A percentile compares a stretch with the other conserved stretches of the same genome.
Evolutionary conservation across 2,329 filamentous ascomycete genomes (phyloP).

Genomic region (Fusarium lyarnte): DNA sequence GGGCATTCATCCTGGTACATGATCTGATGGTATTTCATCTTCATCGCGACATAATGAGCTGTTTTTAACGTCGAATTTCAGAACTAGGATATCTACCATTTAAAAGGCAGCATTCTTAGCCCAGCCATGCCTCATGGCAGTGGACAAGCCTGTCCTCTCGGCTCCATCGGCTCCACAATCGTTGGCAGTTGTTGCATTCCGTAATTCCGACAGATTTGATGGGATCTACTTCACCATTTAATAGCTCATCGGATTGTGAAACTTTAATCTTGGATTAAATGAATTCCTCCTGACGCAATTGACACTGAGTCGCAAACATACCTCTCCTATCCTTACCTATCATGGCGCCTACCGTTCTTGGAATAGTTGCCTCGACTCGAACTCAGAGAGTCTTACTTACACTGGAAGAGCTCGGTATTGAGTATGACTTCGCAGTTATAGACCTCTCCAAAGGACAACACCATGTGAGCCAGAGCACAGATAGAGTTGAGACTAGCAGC

Average conservation of each 20-base stretch:
- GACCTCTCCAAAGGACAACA: neutral
- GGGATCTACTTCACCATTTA: neutral
- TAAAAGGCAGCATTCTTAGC: neutral
- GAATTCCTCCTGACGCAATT: fast-evolving
- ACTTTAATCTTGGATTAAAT: neutral
- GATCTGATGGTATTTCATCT: neutral
- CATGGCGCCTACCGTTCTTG: neutral
- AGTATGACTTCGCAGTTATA: neutral
- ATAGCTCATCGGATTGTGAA: neutral
- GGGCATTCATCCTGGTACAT: neutral
- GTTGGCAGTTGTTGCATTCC: neutral
- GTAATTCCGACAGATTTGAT: neutral
- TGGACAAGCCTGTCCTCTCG: neutral
- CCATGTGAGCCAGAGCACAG: neutral
- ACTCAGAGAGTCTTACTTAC: neutral
- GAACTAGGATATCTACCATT: neutral
- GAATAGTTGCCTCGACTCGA: neutral
- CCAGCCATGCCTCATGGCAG: neutral
- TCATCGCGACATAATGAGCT: neutral
- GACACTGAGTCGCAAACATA: neutral
- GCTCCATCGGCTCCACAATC: neutral
- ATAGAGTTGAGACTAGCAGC: fast-evolving
- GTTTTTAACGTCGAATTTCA: too few species aligned
- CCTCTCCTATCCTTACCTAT: fast-evolving
- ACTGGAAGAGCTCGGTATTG: neutral